Evolutionary conservation across 1,284 basidiomycete species (phyloP).

Genomic region (Ceratobasidium sp.): DNA sequence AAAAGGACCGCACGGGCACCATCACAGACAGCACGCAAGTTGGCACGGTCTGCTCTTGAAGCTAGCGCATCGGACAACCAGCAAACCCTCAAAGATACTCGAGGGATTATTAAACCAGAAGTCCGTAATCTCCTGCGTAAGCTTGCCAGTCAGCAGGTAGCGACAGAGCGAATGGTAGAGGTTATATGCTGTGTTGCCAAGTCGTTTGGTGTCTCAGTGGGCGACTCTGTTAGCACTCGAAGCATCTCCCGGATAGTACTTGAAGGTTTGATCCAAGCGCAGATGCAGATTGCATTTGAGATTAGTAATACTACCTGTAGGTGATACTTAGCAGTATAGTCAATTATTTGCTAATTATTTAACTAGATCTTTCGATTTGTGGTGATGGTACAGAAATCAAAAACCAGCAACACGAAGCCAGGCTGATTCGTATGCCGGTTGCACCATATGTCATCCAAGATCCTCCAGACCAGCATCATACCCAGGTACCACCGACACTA

Average conservation of each 20-base stretch:
- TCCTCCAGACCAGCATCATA: neutral
- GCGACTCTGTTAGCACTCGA: neutral
- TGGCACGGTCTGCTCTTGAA: neutral
- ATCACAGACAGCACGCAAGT: neutral
- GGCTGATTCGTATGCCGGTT: neutral
- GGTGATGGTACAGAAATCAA: constrained; percentile 25
- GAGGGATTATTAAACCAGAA: neutral
- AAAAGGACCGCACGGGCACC: neutral
- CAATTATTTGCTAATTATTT: neutral
- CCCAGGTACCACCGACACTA: neutral
- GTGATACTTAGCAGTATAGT: neutral
- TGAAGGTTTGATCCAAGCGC: neutral
- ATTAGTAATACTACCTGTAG: neutral
- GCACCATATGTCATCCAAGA: neutral
- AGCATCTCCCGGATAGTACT: neutral
- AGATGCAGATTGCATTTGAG: constrained; percentile 4
- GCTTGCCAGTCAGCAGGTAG: neutral
- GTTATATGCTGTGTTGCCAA: neutral
- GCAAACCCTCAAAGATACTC: neutral
- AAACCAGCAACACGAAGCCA: constrained; percentile 22
- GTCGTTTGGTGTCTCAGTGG: neutral
- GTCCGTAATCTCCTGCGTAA: neutral
- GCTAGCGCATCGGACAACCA: too few species aligned
- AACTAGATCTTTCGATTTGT: constrained; percentile 10
- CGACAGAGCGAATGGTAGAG: neutral